These are phyloP conservation scores for Inga laurina DNA, from an alignment of 306 rosid genomes.

Conservation along the genomic window DNA sequence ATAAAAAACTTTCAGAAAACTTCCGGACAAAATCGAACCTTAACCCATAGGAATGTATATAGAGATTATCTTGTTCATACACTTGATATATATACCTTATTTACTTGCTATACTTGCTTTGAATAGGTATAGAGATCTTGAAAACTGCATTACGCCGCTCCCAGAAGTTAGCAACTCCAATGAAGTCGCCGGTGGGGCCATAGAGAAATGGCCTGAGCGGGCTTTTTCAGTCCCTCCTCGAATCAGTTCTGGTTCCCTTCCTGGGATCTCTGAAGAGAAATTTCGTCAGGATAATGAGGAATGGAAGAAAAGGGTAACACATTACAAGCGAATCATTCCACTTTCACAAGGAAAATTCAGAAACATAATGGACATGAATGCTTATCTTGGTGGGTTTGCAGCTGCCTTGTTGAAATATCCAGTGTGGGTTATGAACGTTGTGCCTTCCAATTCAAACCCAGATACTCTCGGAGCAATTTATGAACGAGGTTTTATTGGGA, in stretches of 20 bases:
- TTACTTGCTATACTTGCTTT: background rate
- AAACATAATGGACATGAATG: slow-evolving; percentile 92
- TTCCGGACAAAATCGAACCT: too few relatives aligned
- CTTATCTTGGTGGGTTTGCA: slow-evolving; percentile 87
- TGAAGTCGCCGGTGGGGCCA: slow-evolving; percentile 72
- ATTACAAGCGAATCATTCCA: slow-evolving; percentile 63
- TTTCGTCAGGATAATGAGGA: slow-evolving; percentile 62
- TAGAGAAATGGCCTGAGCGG: slow-evolving; percentile 92
- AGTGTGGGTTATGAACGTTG: slow-evolving; percentile 93
- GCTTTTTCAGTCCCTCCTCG: slow-evolving; percentile 81
- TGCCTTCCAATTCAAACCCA: slow-evolving; percentile 65
- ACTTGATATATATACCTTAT: background rate
- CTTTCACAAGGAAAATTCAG: slow-evolving; percentile 66
- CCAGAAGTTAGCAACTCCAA: slow-evolving; percentile 60
- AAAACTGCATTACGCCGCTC: slow-evolving; percentile 85
- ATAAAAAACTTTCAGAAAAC: too few relatives aligned
- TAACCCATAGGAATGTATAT: too few relatives aligned
- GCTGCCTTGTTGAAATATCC: slow-evolving; percentile 65
- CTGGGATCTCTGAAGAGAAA: slow-evolving; percentile 54
- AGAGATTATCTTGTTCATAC: background rate
- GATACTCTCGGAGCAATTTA: slow-evolving; percentile 83
- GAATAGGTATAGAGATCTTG: slow-evolving; percentile 73
- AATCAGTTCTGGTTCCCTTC: slow-evolving; percentile 67
- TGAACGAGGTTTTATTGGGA: slow-evolving; percentile 87
- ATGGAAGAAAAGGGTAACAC: slow-evolving; percentile 70